phyloP scores from a whole-genome alignment of 805 yeast genomes.

The Candida argentea region DNA sequence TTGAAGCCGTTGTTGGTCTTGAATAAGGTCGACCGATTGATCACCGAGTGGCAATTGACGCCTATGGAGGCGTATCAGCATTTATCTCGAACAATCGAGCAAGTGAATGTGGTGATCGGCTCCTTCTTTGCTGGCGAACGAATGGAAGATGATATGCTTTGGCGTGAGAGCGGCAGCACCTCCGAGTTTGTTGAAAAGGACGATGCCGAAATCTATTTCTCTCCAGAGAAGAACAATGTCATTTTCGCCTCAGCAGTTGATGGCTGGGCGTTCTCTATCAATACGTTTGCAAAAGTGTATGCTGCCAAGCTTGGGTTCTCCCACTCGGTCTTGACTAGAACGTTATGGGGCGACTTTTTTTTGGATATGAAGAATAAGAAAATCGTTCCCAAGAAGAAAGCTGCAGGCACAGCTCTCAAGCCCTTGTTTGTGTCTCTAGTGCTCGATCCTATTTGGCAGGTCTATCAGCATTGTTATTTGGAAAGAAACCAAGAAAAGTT shows the following conservation, averaged over 20 bases:
- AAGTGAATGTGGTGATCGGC: conserved; percentile 90
- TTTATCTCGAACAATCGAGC: conserved; percentile 70
- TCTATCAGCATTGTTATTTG: conserved; percentile 61
- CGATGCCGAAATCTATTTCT: conserved; percentile 76
- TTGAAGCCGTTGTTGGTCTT: conserved; percentile 79
- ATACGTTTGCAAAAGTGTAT: conserved; percentile 81
- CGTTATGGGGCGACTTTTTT: conserved; percentile 93
- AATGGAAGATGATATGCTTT: conserved; percentile 74
- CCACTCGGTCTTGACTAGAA: conserved; percentile 65
- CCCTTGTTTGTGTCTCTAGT: conserved; percentile 84
- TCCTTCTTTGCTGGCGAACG: conserved; percentile 88
- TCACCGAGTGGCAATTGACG: conserved; percentile 70
- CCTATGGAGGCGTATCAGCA: conserved; percentile 83
- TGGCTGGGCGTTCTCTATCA: conserved; percentile 95
- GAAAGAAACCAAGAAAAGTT: conserved; percentile 62
- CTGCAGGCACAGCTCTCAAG: conserved; percentile 41
- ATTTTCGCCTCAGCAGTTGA: conserved; percentile 86
- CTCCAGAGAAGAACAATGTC: conserved; percentile 83
- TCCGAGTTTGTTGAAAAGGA: conserved; percentile 59
- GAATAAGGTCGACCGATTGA: conserved; percentile 83
- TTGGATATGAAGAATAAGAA: conserved; percentile 85
- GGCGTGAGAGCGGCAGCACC: conserved; percentile 56
- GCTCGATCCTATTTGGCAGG: conserved; percentile 85
- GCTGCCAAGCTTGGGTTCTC: conserved; percentile 80
- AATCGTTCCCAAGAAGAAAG: conserved; percentile 58